These are phyloP conservation scores for Phalaenopsis aphrodite DNA, from an alignment of 106 monocot species.

Conservation along the genomic window DNA sequence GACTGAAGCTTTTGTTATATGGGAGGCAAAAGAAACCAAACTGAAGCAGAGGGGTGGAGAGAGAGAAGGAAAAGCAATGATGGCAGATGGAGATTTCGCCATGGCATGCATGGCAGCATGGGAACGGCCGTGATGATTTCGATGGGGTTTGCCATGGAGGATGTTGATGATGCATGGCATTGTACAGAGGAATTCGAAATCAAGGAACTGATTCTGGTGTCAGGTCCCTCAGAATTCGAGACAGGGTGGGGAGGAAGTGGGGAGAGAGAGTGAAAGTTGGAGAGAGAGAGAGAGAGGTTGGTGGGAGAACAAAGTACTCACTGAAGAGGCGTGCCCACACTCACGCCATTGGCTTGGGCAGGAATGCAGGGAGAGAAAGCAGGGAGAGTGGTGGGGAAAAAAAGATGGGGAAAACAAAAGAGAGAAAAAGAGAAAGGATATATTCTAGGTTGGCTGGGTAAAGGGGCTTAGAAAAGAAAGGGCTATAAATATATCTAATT, in stretches of 20 bases:
- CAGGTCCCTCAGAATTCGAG: slow-evolving; percentile 15
- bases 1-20: slow-evolving; percentile 4
- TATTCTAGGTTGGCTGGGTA: slow-evolving; percentile 4
- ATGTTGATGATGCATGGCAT: slow-evolving; percentile 7
- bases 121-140: slow-evolving; percentile 13
- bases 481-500: no score
- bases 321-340: slow-evolving; percentile 11
- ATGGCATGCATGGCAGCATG: slow-evolving; percentile 9
- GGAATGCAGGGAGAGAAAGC: not conserved
- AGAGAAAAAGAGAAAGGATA: not conserved
- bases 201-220: slow-evolving; percentile 29
- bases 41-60: not conserved
- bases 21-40: slow-evolving; percentile 3
- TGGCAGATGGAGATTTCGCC: not conserved
- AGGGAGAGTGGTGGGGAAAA: not conserved
- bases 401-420: not conserved
- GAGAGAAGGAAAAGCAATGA: slow-evolving; percentile 12
- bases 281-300: not conserved
- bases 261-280: slow-evolving; percentile 9
- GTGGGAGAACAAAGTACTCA: not conserved
- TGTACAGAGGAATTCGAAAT: slow-evolving; percentile 15
- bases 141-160: not conserved
- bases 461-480: not conserved
- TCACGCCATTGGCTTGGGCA: slow-evolving; percentile 3
- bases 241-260: not conserved